Conservation (phyloP, 73 alveolate species). For the Paramecium octaurelia region DNA sequence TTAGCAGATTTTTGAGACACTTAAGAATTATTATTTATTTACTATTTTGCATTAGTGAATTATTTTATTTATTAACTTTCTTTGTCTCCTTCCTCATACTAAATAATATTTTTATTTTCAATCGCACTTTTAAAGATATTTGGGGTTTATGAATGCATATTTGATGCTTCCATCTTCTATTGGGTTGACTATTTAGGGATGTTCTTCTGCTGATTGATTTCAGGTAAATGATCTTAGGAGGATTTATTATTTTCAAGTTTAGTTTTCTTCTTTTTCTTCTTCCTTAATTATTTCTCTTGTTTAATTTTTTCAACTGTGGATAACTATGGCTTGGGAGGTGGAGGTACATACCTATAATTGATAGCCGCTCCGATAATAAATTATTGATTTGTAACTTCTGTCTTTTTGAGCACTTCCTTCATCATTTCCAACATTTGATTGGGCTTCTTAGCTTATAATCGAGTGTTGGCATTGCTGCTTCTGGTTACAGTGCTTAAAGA, state of each 20-base stretch:
- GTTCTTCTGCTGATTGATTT: not conserved
- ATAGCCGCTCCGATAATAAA: not conserved
- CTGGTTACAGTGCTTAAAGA: not conserved
- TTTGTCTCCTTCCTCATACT: not conserved
- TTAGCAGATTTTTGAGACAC: not conserved
- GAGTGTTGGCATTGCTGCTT: not conserved
- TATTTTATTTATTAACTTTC: not conserved
- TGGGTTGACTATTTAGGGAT: not conserved
- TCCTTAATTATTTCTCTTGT: not conserved
- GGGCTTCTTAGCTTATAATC: not conserved
- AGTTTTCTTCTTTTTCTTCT: not conserved
- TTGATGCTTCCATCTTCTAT: not conserved
- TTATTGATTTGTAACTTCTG: constrained; percentile 1
- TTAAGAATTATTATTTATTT: not conserved
- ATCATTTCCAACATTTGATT: not conserved
- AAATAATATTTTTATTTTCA: not conserved
- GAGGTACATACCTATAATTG: constrained; percentile 28
- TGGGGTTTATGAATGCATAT: not conserved
- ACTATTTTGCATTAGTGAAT: not conserved
- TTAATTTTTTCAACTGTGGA: constrained; percentile 20
- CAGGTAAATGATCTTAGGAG: not conserved
- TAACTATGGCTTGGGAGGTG: constrained; percentile 5
- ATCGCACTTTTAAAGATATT: not conserved
- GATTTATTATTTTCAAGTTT: not conserved
- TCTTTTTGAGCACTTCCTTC: constrained; percentile 24